These are phyloP conservation scores for Hansenula sp. DNA, from an alignment of 1,139 yeast species.

Conservation along the genomic window DNA sequence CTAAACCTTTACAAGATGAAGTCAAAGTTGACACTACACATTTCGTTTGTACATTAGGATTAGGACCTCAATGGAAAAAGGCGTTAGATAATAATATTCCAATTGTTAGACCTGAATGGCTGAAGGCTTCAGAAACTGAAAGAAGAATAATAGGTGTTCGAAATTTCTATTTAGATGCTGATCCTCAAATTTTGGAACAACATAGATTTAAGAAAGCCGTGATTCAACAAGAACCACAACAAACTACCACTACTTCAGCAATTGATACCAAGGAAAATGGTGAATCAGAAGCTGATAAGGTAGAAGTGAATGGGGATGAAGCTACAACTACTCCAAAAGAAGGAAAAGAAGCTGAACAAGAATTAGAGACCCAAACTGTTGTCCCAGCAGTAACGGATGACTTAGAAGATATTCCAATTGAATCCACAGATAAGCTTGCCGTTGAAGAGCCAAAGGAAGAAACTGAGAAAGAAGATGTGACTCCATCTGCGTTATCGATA, in stretches of 20 bases:
- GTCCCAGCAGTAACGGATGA: background rate
- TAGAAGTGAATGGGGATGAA: background rate
- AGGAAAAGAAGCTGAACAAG: too few species aligned
- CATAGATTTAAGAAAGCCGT: slow-evolving; percentile 27
- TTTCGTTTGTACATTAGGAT: slow-evolving; percentile 70
- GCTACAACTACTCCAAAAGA: slow-evolving; percentile 7
- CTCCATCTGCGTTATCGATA: background rate
- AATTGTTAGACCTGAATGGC: slow-evolving; percentile 94
- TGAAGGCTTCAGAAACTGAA: slow-evolving; percentile 89
- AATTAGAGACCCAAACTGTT: background rate
- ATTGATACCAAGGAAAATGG: background rate
- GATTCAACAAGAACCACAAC: slow-evolving; percentile 9
- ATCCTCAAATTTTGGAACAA: slow-evolving; percentile 26
- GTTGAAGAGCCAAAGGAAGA: slow-evolving; percentile 5
- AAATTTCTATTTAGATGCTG: slow-evolving; percentile 64
- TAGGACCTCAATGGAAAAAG: slow-evolving; percentile 62
- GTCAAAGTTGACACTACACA: slow-evolving; percentile 94
- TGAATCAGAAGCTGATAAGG: background rate
- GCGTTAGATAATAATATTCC: slow-evolving; percentile 91
- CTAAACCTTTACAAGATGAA: slow-evolving; percentile 66
- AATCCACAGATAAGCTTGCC: slow-evolving; percentile 3
- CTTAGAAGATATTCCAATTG: slow-evolving; percentile 1
- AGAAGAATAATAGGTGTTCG: slow-evolving; percentile 91
- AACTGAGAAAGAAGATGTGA: background rate
- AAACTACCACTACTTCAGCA: background rate